These are phyloP conservation scores for Hypseocharis bilobata DNA, from an alignment of 441 rosid genomes.

Conservation along the genomic window DNA sequence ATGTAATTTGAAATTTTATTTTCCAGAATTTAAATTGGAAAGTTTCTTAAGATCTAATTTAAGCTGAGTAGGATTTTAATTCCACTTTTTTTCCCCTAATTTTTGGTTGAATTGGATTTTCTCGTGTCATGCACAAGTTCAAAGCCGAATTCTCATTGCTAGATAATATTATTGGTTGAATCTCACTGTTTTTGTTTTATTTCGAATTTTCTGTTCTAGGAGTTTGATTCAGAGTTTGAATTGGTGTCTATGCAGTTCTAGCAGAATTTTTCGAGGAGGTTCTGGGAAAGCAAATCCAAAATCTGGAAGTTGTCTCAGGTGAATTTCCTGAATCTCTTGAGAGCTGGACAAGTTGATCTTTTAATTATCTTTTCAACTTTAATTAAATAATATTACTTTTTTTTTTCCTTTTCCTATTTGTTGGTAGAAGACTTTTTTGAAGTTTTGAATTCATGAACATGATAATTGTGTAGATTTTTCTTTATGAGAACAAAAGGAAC, in stretches of 20 bases:
- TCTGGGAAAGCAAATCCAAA: background rate
- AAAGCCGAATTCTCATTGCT: too few species aligned
- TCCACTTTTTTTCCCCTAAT: background rate
- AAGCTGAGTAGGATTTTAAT: background rate
- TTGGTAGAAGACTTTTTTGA: background rate
- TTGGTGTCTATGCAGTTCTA: too few species aligned
- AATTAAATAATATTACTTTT: background rate
- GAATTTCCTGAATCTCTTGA: conserved; percentile 2
- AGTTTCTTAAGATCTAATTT: background rate
- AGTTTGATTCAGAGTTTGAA: too few species aligned
- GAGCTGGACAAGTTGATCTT: background rate
- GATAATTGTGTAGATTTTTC: conserved; percentile 11
- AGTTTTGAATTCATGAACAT: background rate
- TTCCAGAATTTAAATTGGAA: too few species aligned
- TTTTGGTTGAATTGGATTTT: background rate
- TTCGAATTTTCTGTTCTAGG: too few species aligned
- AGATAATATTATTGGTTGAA: too few species aligned
- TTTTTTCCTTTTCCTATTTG: background rate
- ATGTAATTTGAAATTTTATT: background rate
- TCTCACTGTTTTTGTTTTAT: too few species aligned
- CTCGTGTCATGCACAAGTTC: too few species aligned
- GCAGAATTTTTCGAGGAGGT: background rate
- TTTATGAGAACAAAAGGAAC: conserved; percentile 36
- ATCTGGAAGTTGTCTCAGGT: background rate
- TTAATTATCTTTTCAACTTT: background rate